Conservation (phyloP, 2,329 filamentous ascomycete genomes). For the Cercospora zeina region DNA sequence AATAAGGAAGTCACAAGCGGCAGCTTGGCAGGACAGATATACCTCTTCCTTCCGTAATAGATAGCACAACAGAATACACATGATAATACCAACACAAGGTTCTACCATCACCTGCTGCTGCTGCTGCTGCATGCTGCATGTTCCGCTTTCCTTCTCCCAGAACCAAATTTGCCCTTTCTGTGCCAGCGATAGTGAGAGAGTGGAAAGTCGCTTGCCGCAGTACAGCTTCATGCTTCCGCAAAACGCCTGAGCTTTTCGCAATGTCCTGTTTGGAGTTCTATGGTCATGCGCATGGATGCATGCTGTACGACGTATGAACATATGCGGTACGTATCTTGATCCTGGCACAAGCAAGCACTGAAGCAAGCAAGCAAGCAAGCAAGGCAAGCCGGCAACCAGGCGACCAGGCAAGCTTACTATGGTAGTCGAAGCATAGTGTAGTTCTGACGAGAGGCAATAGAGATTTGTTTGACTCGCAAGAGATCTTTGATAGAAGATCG, state of each 20-base stretch:
- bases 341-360: neutral
- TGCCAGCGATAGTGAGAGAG: neutral
- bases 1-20: too few species aligned
- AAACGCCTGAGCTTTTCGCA: neutral
- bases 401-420: neutral
- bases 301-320: neutral
- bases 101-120: too few species aligned
- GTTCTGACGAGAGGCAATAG: too few species aligned
- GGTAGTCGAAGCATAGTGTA: too few species aligned
- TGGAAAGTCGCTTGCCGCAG: neutral
- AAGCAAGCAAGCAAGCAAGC: neutral
- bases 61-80: too few species aligned
- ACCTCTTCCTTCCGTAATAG: too few species aligned
- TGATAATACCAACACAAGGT: too few species aligned
- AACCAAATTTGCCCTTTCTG: neutral
- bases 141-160: neutral
- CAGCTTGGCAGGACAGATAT: too few species aligned
- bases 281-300: neutral
- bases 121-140: neutral
- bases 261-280: neutral
- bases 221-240: neutral
- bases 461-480: too few species aligned
- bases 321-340: neutral
- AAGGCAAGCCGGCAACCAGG: neutral
- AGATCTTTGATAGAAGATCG: too few species aligned